Conservation (phyloP, 305 asterid species). For the Rubia peregrina region DNA sequence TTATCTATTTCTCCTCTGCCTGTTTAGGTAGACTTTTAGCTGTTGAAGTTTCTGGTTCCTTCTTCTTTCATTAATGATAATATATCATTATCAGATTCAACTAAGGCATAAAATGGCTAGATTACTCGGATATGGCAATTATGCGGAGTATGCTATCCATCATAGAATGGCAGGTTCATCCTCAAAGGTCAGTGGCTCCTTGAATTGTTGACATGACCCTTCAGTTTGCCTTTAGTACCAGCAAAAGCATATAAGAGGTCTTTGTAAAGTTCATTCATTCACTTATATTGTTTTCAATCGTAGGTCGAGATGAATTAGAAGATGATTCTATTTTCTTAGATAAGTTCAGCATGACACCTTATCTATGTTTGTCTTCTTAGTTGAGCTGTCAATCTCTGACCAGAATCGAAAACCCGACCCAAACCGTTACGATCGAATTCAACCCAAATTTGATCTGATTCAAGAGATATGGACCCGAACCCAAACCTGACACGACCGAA, state of each 20-base stretch:
- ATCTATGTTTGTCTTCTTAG: not conserved
- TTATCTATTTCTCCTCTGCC: not conserved
- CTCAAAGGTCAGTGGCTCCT: constrained; percentile 52
- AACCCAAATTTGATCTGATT: no score
- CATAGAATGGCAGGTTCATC: constrained; percentile 79
- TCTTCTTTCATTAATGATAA: not conserved
- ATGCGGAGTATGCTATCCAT: constrained; percentile 68
- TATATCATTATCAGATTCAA: constrained; percentile 54
- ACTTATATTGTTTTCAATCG: not conserved
- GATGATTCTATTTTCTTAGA: not conserved
- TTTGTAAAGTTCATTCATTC: not conserved
- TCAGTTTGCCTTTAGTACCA: constrained; percentile 4
- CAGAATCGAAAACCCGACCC: no score
- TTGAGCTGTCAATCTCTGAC: no score
- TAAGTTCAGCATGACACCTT: not conserved
- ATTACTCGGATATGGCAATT: constrained; percentile 79
- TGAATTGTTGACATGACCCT: constrained; percentile 15
- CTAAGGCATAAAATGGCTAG: constrained; percentile 82
- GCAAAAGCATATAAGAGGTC: not conserved
- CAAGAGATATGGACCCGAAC: no score
- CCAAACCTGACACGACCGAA: no score
- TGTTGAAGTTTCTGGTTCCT: not conserved
- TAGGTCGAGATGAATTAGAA: not conserved
- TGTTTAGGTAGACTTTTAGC: not conserved
- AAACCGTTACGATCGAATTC: no score